Percentiles rank a stretch among this genome's conserved stretches.
Conservation (phyloP, 1,284 basidiomycete genomes). For the Schizopora paradoxa region DNA sequence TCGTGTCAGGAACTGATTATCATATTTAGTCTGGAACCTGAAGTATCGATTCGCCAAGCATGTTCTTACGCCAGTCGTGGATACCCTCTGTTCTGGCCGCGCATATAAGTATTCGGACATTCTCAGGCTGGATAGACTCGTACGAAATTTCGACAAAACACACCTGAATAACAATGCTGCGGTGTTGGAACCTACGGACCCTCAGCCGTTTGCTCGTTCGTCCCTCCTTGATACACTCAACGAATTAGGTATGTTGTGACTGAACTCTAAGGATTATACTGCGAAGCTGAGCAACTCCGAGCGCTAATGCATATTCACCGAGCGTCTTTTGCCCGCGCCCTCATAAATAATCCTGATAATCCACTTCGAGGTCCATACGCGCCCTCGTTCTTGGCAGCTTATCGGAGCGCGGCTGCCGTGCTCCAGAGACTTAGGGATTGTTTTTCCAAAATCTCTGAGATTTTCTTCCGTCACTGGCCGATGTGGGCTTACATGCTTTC, state of each 20-base stretch:
- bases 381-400: conserved; percentile 8
- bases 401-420: conserved; percentile 5
- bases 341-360: conserved; percentile 11
- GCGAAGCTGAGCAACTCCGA: no score
- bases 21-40: conserved; percentile 15
- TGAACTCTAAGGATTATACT: no score
- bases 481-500: conserved; percentile 8
- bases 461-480: conserved; percentile 2
- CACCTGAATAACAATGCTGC: no score
- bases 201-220: no score
- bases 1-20: background rate
- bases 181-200: no score
- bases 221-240: no score
- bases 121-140: conserved; percentile 7
- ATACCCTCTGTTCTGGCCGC: conserved; percentile 5
- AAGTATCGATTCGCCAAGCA: conserved; percentile 13
- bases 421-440: conserved; percentile 3
- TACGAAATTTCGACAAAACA: conserved; percentile 11
- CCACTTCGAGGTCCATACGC: conserved; percentile 6
- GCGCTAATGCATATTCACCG: conserved; percentile 8
- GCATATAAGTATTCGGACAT: conserved; percentile 12
- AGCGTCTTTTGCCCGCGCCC: conserved; percentile 12
- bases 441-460: conserved; percentile 1
- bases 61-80: background rate
- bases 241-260: no score